These are phyloP conservation scores for Lasiodiplodia theobromae DNA, from an alignment of 2,329 filamentous ascomycete genomes.

Conservation along the genomic window DNA sequence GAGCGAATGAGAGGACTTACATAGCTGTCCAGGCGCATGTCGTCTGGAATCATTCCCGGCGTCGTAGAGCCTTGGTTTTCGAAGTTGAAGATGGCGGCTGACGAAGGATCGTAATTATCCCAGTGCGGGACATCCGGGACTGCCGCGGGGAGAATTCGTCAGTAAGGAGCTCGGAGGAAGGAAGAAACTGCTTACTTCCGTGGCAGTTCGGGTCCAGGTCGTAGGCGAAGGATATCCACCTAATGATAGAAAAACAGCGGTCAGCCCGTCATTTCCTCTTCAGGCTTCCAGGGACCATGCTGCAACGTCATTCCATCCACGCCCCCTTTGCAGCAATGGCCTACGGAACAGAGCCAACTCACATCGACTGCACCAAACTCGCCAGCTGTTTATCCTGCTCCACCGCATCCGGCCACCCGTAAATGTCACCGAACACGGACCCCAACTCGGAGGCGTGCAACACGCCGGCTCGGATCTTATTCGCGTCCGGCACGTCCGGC, in stretches of 20 bases:
- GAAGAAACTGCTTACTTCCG: neutral
- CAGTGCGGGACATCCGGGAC: conserved; percentile 9
- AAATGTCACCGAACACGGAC: conserved; percentile 13
- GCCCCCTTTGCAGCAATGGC: too few species aligned
- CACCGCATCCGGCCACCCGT: neutral
- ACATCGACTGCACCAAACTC: conserved; percentile 18
- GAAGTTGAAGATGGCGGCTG: conserved; percentile 2
- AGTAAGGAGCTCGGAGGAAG: too few species aligned
- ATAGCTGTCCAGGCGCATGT: conserved; percentile 25
- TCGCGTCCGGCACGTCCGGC: neutral
- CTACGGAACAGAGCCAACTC: neutral
- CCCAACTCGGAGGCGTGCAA: conserved; percentile 23
- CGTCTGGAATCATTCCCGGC: conserved; percentile 14
- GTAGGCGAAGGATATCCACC: conserved; percentile 25
- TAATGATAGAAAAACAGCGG: neutral
- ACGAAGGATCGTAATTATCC: neutral
- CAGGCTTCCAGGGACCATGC: too few species aligned
- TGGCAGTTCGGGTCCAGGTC: conserved; percentile 16
- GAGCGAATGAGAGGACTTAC: neutral
- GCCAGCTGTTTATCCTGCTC: neutral
- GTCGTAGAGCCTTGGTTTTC: conserved; percentile 7
- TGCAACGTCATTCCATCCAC: too few species aligned
- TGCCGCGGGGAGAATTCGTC: neutral
- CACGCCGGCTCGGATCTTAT: neutral
- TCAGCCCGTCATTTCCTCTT: neutral